phyloP scores from a whole-genome alignment of 768 basidiomycete genomes.

The Auriscalpium microsporum region DNA sequence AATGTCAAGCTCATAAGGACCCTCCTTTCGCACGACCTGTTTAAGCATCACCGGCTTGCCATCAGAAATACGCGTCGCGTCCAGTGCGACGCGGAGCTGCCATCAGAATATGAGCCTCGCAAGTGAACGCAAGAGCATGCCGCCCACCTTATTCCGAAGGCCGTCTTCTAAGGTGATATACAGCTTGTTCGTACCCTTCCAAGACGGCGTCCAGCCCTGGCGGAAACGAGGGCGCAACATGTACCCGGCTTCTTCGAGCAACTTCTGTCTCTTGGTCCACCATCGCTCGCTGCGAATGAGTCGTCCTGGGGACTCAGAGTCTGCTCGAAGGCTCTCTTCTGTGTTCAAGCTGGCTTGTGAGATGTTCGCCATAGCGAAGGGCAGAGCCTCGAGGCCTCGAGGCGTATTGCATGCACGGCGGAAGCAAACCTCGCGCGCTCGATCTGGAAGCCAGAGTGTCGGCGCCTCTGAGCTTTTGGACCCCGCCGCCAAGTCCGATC shows the following conservation, averaged over 20 bases:
- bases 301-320: background rate
- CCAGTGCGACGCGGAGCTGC: conserved; percentile 6
- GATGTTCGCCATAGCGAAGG: too few relatives aligned
- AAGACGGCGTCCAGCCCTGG: conserved; percentile 7
- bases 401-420: too few relatives aligned
- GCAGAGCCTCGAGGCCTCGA: too few relatives aligned
- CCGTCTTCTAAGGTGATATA: conserved; percentile 5
- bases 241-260: conserved; percentile 1
- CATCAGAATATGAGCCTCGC: background rate
- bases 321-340: background rate
- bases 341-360: too few relatives aligned
- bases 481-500: too few relatives aligned
- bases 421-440: too few relatives aligned
- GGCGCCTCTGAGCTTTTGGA: too few relatives aligned
- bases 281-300: conserved; percentile 7
- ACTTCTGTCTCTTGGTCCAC: conserved; percentile 6
- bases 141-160: conserved; percentile 1
- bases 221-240: conserved; percentile 7
- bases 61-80: conserved; percentile 13
- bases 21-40: background rate
- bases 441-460: too few relatives aligned
- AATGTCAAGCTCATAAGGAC: conserved; percentile 6
- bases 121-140: background rate
- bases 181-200: background rate
- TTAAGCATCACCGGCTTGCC: conserved; percentile 15